Conservation (phyloP, 306 rosid species). For the Sophora flavescens region DNA sequence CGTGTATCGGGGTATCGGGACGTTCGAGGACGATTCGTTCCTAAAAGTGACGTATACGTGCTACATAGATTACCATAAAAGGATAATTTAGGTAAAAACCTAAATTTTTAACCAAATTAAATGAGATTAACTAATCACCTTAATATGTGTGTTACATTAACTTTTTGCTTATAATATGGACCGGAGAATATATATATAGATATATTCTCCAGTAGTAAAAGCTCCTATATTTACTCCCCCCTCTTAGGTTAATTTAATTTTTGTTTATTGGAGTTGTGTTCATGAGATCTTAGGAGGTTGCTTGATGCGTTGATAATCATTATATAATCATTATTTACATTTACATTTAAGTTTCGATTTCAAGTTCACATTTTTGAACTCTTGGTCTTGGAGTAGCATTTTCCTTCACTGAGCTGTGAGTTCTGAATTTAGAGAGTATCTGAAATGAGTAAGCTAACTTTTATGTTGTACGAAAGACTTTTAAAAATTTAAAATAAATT, state of each 20-base stretch:
- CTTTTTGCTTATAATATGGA: no score
- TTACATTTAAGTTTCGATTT: slow-evolving; percentile 27
- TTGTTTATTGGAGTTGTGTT: slow-evolving; percentile 15
- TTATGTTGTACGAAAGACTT: background rate
- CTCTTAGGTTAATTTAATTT: slow-evolving; percentile 4
- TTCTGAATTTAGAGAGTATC: background rate
- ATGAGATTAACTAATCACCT: no score
- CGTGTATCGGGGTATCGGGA: no score
- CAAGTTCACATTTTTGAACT: slow-evolving; percentile 19
- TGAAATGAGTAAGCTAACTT: background rate
- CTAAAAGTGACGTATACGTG: no score
- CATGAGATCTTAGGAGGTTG: slow-evolving; percentile 28
- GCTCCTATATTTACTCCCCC: background rate
- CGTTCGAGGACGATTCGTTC: no score
- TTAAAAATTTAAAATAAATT: background rate
- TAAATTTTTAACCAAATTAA: no score
- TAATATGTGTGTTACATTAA: no score
- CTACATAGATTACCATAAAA: no score
- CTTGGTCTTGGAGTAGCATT: slow-evolving; percentile 26
- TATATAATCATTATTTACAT: slow-evolving; percentile 26
- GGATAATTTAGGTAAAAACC: no score
- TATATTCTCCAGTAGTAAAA: slow-evolving; percentile 14
- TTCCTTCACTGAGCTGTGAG: slow-evolving; percentile 17
- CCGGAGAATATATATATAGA: background rate
- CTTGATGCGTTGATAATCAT: slow-evolving; percentile 22